phyloP scores from a whole-genome alignment of 2,329 filamentous ascomycete species.

The Penicillium sp. region DNA sequence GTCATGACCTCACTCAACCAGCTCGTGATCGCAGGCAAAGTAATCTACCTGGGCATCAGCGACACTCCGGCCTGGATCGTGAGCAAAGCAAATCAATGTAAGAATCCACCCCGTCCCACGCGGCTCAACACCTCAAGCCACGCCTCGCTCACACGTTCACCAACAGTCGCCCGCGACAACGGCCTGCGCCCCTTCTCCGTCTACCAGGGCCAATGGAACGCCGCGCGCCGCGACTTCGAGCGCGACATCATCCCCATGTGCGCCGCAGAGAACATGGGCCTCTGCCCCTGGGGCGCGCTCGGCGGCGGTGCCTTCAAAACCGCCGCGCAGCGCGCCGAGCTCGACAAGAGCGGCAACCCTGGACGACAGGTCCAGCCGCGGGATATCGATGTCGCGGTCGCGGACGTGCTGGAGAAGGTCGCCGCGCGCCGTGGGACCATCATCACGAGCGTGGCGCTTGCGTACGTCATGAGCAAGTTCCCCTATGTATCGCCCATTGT shows the following conservation, averaged over 20 bases:
- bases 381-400: slow-evolving; percentile 18
- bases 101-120: too few species aligned
- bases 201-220: slow-evolving; percentile 65
- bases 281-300: slow-evolving; percentile 56
- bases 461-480: slow-evolving; percentile 54
- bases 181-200: slow-evolving; percentile 68
- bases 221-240: slow-evolving; percentile 60
- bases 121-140: too few species aligned
- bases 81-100: slow-evolving; percentile 60
- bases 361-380: slow-evolving; percentile 20
- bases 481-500: slow-evolving; percentile 55
- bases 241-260: slow-evolving; percentile 67
- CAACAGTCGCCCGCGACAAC: slow-evolving; percentile 60
- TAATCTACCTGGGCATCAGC: slow-evolving; percentile 65
- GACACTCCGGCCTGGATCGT: slow-evolving; percentile 70
- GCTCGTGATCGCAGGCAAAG: slow-evolving; percentile 60
- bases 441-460: slow-evolving; percentile 41
- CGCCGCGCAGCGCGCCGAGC: slow-evolving; percentile 27
- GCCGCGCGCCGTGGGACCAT: slow-evolving; percentile 15
- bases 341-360: slow-evolving; percentile 30
- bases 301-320: slow-evolving; percentile 52
- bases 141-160: neutral
- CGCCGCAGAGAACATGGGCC: slow-evolving; percentile 59
- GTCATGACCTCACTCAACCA: slow-evolving; percentile 66
- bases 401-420: slow-evolving; percentile 21